Percentiles rank a stretch among this genome's conserved stretches.
phyloP scores from a whole-genome alignment of 352 stramenopile genomes.

The Thalassiosira exigua region DNA sequence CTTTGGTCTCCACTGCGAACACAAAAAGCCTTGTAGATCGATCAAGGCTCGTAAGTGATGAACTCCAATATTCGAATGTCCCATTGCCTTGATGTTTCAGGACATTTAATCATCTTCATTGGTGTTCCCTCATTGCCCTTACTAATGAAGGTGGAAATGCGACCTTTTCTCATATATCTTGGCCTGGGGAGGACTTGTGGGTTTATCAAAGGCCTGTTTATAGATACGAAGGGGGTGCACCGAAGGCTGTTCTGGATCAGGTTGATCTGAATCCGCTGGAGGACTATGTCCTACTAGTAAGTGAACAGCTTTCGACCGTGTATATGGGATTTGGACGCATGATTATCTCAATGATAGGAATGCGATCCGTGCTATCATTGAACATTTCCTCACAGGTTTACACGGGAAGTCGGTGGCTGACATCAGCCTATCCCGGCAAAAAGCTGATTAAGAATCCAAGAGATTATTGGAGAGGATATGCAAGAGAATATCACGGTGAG shows the following conservation, averaged over 20 bases:
- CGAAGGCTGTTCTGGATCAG: not conserved
- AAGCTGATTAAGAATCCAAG: not conserved
- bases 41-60: not conserved
- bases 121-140: too few species aligned
- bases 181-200: not conserved
- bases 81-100: too few species aligned
- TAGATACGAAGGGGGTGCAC: not conserved
- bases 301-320: too few species aligned
- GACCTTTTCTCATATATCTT: not conserved
- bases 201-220: slow-evolving; percentile 12
- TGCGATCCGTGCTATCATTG: not conserved
- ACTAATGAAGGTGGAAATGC: too few species aligned
- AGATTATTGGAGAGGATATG: not conserved
- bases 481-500: slow-evolving; percentile 1
- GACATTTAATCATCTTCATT: too few species aligned
- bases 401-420: slow-evolving; percentile 3
- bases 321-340: too few species aligned
- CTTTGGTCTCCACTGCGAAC: slow-evolving; percentile 7
- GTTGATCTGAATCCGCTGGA: not conserved
- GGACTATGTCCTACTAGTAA: slow-evolving; percentile 3
- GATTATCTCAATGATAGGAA: too few species aligned
- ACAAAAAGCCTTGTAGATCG: slow-evolving; percentile 1
- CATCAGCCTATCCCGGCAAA: not conserved
- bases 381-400: slow-evolving; percentile 2
- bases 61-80: too few species aligned